A percentile compares a stretch with the other conserved stretches of the same genome.
Evolutionary conservation across 106 monocot genomes (phyloP).

Genomic region (Gastrodia elata): DNA sequence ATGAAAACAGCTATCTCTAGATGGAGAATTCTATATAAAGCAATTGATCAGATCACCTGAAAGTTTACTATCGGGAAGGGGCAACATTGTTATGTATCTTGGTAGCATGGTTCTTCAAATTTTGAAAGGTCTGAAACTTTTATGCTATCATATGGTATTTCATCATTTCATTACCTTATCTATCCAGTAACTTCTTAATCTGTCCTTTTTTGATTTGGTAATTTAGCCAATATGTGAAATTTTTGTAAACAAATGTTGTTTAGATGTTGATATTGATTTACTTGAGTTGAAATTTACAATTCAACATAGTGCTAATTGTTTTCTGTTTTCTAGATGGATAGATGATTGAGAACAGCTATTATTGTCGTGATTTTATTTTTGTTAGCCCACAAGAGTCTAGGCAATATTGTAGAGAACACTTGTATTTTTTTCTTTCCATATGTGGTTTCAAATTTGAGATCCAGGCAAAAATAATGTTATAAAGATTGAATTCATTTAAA

Average conservation of each 20-base stretch:
- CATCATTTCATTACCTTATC: neutral
- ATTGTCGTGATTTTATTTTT: neutral
- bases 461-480: neutral
- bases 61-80: conserved; percentile 46
- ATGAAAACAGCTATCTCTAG: conserved; percentile 30
- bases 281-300: neutral
- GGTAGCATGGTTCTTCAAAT: conserved; percentile 44
- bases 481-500: neutral
- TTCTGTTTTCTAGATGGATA: neutral
- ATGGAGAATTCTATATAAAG: conserved; percentile 28
- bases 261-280: neutral
- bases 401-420: neutral
- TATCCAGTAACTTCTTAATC: neutral
- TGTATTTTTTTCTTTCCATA: neutral
- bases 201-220: neutral
- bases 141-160: neutral
- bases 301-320: neutral
- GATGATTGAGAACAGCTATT: neutral
- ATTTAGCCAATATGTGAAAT: neutral
- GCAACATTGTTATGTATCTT: conserved; percentile 44
- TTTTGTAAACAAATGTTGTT: neutral
- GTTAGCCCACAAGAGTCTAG: neutral
- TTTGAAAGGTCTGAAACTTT: conserved; percentile 29
- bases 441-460: neutral
- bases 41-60: conserved; percentile 42